Evolutionary conservation across 2,329 filamentous ascomycete species (phyloP).

Genomic region (Monilinia vaccinii-corymbosi): DNA sequence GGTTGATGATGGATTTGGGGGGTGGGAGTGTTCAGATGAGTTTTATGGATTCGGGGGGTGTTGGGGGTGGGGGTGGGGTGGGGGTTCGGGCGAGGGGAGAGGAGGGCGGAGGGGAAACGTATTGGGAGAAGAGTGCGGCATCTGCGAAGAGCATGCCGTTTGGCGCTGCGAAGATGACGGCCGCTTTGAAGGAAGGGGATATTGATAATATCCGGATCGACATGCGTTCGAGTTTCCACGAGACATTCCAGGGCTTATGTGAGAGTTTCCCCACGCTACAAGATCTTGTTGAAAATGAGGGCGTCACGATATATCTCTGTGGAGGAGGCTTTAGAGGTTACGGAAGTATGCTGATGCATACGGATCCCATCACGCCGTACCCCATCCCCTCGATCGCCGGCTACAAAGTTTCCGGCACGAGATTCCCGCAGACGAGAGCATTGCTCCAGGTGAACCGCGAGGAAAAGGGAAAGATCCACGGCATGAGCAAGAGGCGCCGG

Average conservation of each 20-base stretch:
- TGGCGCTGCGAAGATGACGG: slow-evolving; percentile 49
- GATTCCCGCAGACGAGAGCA: slow-evolving; percentile 47
- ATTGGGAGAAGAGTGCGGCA: slow-evolving; percentile 44
- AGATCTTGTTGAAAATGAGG: slow-evolving; percentile 26
- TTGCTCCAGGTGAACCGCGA: slow-evolving; percentile 44
- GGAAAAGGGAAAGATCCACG: slow-evolving; percentile 53
- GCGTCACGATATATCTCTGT: slow-evolving; percentile 71
- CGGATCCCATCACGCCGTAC: slow-evolving; percentile 64
- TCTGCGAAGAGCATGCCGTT: slow-evolving; percentile 51
- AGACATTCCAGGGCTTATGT: slow-evolving; percentile 48
- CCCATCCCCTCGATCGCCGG: slow-evolving; percentile 77
- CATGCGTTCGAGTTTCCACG: slow-evolving; percentile 43
- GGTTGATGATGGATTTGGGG: slow-evolving; percentile 74
- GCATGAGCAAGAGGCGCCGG: slow-evolving; percentile 71
- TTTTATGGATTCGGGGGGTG: not conserved
- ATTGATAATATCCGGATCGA: slow-evolving; percentile 24
- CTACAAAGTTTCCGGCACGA: slow-evolving; percentile 54
- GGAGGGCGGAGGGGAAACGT: slow-evolving; percentile 25
- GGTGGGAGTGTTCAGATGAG: not conserved
- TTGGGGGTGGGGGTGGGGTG: too few species aligned
- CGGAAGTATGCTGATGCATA: slow-evolving; percentile 80
- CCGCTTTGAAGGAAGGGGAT: slow-evolving; percentile 32
- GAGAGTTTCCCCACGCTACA: slow-evolving; percentile 35
- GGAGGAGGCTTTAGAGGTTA: slow-evolving; percentile 88
- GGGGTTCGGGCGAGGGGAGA: too few species aligned